Evolutionary conservation across 2,329 filamentous ascomycete species (phyloP).

Genomic region (Tolypocladium endophyticum): DNA sequence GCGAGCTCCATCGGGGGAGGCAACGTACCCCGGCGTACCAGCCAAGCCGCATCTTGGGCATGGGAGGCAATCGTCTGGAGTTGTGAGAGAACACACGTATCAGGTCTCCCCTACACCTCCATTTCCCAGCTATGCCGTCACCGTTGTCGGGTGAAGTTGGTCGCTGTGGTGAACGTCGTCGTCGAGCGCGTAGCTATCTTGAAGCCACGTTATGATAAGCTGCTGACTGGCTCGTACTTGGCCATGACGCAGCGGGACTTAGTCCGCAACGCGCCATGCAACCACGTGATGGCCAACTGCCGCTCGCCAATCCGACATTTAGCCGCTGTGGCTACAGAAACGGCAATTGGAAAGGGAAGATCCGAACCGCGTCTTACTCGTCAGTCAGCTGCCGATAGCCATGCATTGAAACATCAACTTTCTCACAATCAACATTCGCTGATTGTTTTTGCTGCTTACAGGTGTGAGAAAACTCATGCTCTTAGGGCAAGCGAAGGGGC

Average conservation of each 20-base stretch:
- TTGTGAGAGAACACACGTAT: not conserved
- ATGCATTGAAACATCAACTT: not conserved
- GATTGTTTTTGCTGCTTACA: not conserved
- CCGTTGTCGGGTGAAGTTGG: not conserved
- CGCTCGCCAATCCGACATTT: not conserved
- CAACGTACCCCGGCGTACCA: constrained; percentile 51
- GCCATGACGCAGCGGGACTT: not conserved
- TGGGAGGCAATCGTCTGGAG: constrained; percentile 7
- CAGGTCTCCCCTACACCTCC: not conserved
- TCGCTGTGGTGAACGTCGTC: not conserved
- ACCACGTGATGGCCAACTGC: not conserved
- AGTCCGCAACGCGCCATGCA: not conserved
- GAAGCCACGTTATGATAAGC: not conserved
- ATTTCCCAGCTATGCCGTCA: not conserved
- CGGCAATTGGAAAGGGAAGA: too few relatives aligned
- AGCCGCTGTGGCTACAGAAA: not conserved
- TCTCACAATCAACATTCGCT: not conserved
- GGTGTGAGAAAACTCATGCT: too few relatives aligned
- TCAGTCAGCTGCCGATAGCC: not conserved
- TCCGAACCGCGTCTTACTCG: too few relatives aligned
- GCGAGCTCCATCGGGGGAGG: not conserved
- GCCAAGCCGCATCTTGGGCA: constrained; percentile 44
- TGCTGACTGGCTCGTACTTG: not conserved
- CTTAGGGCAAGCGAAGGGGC: not conserved
- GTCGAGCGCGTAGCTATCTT: not conserved